Conservation (phyloP, 495 filamentous ascomycete species). For the Penicillium cataractarum region DNA sequence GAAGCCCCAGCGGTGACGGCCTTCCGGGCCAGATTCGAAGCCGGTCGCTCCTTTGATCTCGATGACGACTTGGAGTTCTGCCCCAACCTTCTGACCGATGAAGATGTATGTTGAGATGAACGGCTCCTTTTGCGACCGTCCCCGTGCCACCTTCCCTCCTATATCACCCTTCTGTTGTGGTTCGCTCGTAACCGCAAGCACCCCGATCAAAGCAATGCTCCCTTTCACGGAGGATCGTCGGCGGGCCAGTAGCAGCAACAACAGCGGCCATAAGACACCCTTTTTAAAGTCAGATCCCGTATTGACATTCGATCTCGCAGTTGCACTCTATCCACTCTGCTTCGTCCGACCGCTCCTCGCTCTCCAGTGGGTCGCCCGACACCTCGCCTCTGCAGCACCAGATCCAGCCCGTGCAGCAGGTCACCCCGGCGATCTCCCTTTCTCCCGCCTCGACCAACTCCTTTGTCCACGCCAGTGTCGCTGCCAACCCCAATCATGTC, state of each 20-base stretch:
- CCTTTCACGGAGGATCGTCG: constrained; percentile 13
- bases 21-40: constrained; percentile 86
- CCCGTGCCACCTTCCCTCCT: not conserved
- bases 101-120: constrained; percentile 76
- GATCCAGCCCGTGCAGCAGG: constrained; percentile 72
- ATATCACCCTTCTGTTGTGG: not conserved
- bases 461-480: constrained; percentile 63
- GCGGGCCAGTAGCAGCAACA: not conserved
- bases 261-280: not conserved
- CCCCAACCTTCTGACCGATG: constrained; percentile 89
- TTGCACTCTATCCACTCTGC: constrained; percentile 86
- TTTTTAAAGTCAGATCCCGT: not conserved
- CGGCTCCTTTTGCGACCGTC: not conserved
- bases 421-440: constrained; percentile 77
- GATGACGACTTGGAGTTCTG: constrained; percentile 98
- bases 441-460: constrained; percentile 69
- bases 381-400: constrained; percentile 85
- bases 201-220: not conserved
- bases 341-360: constrained; percentile 87
- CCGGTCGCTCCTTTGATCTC: constrained; percentile 91
- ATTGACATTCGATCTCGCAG: constrained; percentile 47
- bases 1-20: constrained; percentile 72
- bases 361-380: constrained; percentile 92
- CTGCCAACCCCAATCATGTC: constrained; percentile 58
- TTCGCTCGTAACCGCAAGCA: not conserved